These are phyloP conservation scores for Suhomyces bribrorum DNA, from an alignment of 1,139 yeast species.

Conservation along the genomic window DNA sequence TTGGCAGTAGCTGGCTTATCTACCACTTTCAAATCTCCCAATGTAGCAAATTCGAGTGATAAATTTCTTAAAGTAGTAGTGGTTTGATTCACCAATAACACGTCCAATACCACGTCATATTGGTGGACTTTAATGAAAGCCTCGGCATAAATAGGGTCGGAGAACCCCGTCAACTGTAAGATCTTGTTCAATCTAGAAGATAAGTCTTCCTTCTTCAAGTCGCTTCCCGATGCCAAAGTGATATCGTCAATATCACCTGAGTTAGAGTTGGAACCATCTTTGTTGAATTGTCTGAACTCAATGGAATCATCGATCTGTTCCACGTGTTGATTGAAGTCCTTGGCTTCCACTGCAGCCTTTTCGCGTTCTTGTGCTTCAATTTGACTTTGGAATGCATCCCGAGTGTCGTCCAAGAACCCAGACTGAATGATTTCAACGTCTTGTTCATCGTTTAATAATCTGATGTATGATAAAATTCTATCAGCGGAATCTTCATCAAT, in stretches of 20 bases:
- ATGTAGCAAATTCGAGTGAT: conserved; percentile 92
- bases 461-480: conserved; percentile 82
- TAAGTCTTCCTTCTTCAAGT: conserved; percentile 56
- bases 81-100: conserved; percentile 91
- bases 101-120: conserved; percentile 93
- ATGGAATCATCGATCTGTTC: conserved; percentile 84
- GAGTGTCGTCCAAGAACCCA: conserved; percentile 87
- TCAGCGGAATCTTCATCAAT: conserved; percentile 96
- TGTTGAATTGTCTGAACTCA: conserved; percentile 78
- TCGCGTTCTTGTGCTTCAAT: conserved; percentile 55
- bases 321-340: conserved; percentile 63
- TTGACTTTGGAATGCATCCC: conserved; percentile 74
- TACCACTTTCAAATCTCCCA: conserved; percentile 93
- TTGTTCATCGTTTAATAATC: conserved; percentile 69
- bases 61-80: conserved; percentile 86
- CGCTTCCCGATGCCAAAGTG: conserved; percentile 46
- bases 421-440: conserved; percentile 53
- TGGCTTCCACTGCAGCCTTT: conserved; percentile 60
- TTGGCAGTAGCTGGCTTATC: conserved; percentile 93
- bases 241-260: conserved; percentile 54
- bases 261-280: conserved; percentile 25
- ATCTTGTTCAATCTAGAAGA: conserved; percentile 84
- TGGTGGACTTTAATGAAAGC: conserved; percentile 95
- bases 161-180: conserved; percentile 92
- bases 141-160: conserved; percentile 97